Conservation (phyloP, 805 yeast genomes). For the Candida oleophila region DNA sequence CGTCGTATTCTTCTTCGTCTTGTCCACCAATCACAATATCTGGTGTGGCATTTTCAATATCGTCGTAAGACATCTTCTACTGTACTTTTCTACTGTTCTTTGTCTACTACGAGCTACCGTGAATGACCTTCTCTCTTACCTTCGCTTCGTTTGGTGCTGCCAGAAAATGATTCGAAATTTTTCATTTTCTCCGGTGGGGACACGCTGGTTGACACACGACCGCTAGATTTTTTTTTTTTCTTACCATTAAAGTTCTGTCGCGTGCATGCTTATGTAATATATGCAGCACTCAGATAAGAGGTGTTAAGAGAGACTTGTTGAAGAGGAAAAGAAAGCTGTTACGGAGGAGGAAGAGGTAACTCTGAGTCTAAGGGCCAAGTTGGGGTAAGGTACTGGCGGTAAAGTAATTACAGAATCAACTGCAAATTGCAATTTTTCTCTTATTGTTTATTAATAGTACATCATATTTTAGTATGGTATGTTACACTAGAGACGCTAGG, state of each 20-base stretch:
- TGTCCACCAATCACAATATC: slow-evolving; percentile 73
- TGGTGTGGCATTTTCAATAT: slow-evolving; percentile 82
- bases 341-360: too few relatives aligned
- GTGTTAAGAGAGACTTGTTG: too few relatives aligned
- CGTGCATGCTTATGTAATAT: neutral
- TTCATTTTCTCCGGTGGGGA: slow-evolving; percentile 6
- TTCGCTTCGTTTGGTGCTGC: neutral
- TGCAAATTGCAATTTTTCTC: neutral
- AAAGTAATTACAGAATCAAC: too few relatives aligned
- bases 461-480: neutral
- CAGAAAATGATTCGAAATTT: slow-evolving; percentile 4
- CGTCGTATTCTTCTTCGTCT: slow-evolving; percentile 38
- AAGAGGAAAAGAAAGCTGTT: too few relatives aligned
- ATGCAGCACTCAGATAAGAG: neutral
- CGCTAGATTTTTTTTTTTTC: neutral
- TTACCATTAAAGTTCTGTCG: neutral
- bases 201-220: slow-evolving; percentile 3
- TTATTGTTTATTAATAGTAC: neutral
- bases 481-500: slow-evolving; percentile 28
- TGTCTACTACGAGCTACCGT: neutral
- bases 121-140: neutral
- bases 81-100: slow-evolving; percentile 13
- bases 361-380: too few relatives aligned
- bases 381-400: too few relatives aligned
- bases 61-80: slow-evolving; percentile 71